phyloP scores from a whole-genome alignment of 805 yeast genomes.

The Scheffersomyces ergatensis region DNA sequence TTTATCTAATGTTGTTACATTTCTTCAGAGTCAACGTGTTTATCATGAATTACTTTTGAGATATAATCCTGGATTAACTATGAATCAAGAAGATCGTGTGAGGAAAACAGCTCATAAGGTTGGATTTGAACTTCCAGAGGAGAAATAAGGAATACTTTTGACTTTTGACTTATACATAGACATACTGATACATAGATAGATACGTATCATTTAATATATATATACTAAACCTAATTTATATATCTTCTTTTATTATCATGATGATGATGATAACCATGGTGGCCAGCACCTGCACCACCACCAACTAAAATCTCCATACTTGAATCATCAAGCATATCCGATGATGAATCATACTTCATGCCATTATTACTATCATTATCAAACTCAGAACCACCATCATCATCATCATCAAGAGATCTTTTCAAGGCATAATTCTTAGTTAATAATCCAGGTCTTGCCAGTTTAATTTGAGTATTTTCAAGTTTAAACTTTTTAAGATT shows the following conservation, averaged over 20 bases:
- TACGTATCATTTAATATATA: no score
- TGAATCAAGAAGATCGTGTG: conserved; percentile 76
- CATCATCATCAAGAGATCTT: conserved; percentile 22
- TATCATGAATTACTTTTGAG: conserved; percentile 79
- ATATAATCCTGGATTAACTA: conserved; percentile 80
- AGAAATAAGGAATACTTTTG: not conserved
- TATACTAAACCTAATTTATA: no score
- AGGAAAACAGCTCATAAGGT: conserved; percentile 81
- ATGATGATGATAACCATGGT: not conserved
- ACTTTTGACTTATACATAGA: not conserved
- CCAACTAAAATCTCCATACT: conserved; percentile 9
- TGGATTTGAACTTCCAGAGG: conserved; percentile 58
- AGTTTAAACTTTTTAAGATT: conserved; percentile 34
- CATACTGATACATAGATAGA: no score
- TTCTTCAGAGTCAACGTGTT: conserved; percentile 67
- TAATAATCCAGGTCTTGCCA: conserved; percentile 18
- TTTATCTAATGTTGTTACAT: conserved; percentile 58
- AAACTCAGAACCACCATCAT: conserved; percentile 1
- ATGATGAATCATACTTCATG: not conserved
- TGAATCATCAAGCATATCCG: conserved; percentile 5
- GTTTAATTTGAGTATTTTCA: conserved; percentile 33
- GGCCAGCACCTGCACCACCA: no score
- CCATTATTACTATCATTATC: not conserved
- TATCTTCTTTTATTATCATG: conserved; percentile 15
- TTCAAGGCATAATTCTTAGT: conserved; percentile 28